These are phyloP conservation scores for Graphiopsis chlorocephala DNA, from an alignment of 2,329 filamentous ascomycete species.

Conservation along the genomic window DNA sequence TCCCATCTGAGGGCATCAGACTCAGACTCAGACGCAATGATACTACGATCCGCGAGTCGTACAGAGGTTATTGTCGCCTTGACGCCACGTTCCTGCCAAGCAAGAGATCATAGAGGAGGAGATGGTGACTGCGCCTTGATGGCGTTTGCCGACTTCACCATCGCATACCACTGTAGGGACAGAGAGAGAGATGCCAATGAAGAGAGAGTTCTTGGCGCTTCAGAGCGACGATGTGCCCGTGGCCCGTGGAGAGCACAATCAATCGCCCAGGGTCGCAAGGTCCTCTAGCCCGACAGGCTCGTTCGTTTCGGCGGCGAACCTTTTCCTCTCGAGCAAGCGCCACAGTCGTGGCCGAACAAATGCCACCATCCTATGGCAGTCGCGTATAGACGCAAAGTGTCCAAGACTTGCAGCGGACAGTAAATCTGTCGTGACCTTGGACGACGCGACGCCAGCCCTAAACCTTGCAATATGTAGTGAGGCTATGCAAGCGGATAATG, in stretches of 20 bases:
- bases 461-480: slow-evolving; percentile 1
- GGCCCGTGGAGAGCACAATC: neutral
- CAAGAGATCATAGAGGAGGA: neutral
- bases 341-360: neutral
- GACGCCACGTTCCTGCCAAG: slow-evolving; percentile 1
- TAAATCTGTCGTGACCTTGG: neutral
- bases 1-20: neutral
- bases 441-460: neutral
- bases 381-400: neutral
- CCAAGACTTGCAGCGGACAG: neutral
- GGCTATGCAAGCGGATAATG: neutral
- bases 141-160: neutral
- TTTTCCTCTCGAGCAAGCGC: neutral
- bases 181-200: neutral
- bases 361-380: neutral
- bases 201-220: neutral
- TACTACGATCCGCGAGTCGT: neutral
- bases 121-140: neutral
- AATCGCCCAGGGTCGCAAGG: neutral
- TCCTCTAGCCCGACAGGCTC: neutral
- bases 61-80: neutral
- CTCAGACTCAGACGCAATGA: neutral
- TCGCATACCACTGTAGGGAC: neutral
- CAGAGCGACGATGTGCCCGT: neutral
- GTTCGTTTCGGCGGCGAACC: neutral